phyloP scores from a whole-genome alignment of 371 early-diverging fungal genomes.

The Mortierella polycephala region DNA sequence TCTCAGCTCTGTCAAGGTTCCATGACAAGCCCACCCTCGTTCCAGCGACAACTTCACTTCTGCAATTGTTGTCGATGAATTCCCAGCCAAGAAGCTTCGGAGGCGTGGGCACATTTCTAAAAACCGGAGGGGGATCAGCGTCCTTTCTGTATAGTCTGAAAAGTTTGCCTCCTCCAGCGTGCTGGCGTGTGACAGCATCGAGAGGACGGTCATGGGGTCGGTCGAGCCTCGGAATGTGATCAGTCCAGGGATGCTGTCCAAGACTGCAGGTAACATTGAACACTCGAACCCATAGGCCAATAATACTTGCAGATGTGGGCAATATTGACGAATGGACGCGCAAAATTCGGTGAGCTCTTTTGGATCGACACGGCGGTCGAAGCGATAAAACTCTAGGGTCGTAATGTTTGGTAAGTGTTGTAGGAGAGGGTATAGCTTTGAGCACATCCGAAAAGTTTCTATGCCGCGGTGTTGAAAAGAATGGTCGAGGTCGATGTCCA shows the following conservation, averaged over 20 bases:
- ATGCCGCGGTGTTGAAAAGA: slow-evolving; percentile 26
- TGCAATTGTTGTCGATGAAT: slow-evolving; percentile 21
- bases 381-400: slow-evolving; percentile 32
- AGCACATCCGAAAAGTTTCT: slow-evolving; percentile 30
- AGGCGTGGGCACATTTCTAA: slow-evolving; percentile 33
- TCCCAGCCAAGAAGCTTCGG: slow-evolving; percentile 3
- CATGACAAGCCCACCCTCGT: slow-evolving; percentile 31
- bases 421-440: slow-evolving; percentile 17
- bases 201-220: slow-evolving; percentile 17
- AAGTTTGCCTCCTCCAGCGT: slow-evolving; percentile 32
- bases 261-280: slow-evolving; percentile 32
- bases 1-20: slow-evolving; percentile 16
- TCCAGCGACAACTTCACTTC: slow-evolving; percentile 22
- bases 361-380: slow-evolving; percentile 16
- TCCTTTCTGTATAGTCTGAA: slow-evolving; percentile 24
- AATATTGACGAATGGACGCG: slow-evolving; percentile 14
- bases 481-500: not conserved
- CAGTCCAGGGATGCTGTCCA: slow-evolving; percentile 11
- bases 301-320: slow-evolving; percentile 18
- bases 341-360: slow-evolving; percentile 16
- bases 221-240: slow-evolving; percentile 22
- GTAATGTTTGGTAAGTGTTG: slow-evolving; percentile 31
- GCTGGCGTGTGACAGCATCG: slow-evolving; percentile 18
- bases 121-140: slow-evolving; percentile 22
- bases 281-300: slow-evolving; percentile 40